Evolutionary conservation across 495 filamentous ascomycete genomes (phyloP).

Genomic region (Hypoxylon rickii): DNA sequence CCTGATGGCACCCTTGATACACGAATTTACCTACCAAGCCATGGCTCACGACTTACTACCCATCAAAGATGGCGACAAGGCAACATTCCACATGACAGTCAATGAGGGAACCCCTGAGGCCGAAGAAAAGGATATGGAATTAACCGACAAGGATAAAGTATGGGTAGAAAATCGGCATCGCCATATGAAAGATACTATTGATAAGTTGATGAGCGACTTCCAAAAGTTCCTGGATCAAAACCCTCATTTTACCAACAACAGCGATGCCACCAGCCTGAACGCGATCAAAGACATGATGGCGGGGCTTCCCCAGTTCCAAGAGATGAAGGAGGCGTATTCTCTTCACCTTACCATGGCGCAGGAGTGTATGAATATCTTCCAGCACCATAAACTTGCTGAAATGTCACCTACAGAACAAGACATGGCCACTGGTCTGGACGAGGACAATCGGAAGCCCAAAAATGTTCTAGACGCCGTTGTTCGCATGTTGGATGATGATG

Average conservation of each 20-base stretch:
- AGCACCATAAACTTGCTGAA: conserved; percentile 80
- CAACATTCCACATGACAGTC: conserved; percentile 76
- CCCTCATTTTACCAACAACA: conserved; percentile 83
- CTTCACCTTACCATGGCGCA: conserved; percentile 97
- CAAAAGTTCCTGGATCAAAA: conserved; percentile 87
- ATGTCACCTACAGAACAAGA: conserved; percentile 83
- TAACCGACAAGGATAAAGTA: conserved; percentile 84
- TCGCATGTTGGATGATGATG: conserved; percentile 80
- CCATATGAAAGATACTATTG: conserved; percentile 98
- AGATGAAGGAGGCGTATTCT: conserved; percentile 93
- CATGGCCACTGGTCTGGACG: conserved; percentile 89
- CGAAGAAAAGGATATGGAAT: conserved; percentile 86
- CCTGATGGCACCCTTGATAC: conserved; percentile 79
- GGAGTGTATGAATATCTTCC: conserved; percentile 92
- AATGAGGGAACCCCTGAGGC: conserved; percentile 70
- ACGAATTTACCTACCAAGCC: conserved; percentile 98
- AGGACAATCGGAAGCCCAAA: conserved; percentile 90
- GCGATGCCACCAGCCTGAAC: conserved; percentile 75
- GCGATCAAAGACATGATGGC: conserved; percentile 97
- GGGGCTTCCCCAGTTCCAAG: conserved; percentile 89
- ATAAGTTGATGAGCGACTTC: conserved; percentile 90
- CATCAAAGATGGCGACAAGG: conserved; percentile 84
- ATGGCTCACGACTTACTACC: conserved; percentile 94
- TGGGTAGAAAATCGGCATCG: conserved; percentile 92
- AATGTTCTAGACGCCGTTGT: conserved; percentile 84